Evolutionary conservation across 2,329 filamentous ascomycete genomes (phyloP).

Genomic region (Colletotrichum nymphaeae): DNA sequence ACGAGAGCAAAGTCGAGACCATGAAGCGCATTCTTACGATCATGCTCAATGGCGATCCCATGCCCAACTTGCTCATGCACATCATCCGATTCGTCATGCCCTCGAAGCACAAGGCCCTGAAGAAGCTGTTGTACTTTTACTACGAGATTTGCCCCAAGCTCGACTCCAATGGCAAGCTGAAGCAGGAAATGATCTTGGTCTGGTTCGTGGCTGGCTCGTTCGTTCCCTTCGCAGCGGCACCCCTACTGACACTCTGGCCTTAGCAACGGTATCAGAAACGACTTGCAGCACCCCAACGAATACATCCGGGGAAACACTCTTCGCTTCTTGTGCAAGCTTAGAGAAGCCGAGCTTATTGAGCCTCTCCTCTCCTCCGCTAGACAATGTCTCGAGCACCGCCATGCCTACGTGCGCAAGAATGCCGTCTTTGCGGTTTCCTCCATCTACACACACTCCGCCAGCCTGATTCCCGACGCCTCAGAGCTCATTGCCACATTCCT

Average conservation of each 20-base stretch:
- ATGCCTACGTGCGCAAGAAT: constrained; percentile 98
- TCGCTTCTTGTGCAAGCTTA: constrained; percentile 95
- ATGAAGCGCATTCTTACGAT: constrained; percentile 97
- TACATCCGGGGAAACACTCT: constrained; percentile 98
- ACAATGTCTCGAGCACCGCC: constrained; percentile 92
- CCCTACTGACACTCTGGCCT: constrained; percentile 29
- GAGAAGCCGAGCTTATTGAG: constrained; percentile 95
- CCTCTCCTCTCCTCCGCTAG: constrained; percentile 93
- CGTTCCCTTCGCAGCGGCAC: background rate
- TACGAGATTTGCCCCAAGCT: constrained; percentile 99
- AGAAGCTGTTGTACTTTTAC: constrained; percentile 99
- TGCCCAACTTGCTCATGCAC: constrained; percentile 97
- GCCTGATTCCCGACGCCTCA: constrained; percentile 93
- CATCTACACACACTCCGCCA: constrained; percentile 90
- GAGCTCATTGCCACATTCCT: constrained; percentile 93
- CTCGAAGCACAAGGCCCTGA: constrained; percentile 93
- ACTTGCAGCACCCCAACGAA: constrained; percentile 97
- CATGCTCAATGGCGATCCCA: constrained; percentile 98
- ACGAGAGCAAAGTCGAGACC: constrained; percentile 92
- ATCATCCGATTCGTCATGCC: constrained; percentile 99
- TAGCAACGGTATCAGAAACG: constrained; percentile 97
- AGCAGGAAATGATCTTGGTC: constrained; percentile 99
- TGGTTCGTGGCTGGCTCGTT: constrained; percentile 71
- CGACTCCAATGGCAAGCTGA: constrained; percentile 91
- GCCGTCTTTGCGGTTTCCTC: constrained; percentile 95